Base-by-base conservation (phyloP, 768 basidiomycete species). In the Suillus tomentosus region DNA sequence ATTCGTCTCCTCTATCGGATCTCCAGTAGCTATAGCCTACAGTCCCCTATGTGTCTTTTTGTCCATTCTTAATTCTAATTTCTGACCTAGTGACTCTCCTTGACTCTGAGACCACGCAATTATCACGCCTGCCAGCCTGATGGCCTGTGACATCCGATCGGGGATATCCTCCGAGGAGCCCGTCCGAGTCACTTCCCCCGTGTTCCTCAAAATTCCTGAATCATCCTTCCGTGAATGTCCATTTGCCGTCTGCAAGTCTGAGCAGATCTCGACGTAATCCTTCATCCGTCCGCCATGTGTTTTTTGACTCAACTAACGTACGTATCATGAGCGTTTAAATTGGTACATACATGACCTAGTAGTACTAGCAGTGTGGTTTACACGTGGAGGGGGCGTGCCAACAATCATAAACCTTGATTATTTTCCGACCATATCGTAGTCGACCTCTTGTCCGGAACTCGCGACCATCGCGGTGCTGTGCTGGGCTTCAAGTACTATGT, bases 341-440 rank as follows among this genome's bases (percentile, higher is more conserved):
- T 36, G 34, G 53, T 36, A n/a, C 53, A 54, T n/a, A 6, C 11
- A 54, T 54, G 19, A 36, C 53, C 36, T 37, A 37, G 8, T n/a
- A n/a, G 19, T 54, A n/a, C 19, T 54, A 36, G 31, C 19, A n/a
- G 19, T 54, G 11, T 54, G 5, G 9, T 34, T 36, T 54, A 13
- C 53, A 36, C 53, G 53, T 54, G 53, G 19, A 54, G 31, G 31
- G 17, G 31, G 31, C 19, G 19, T 54, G 53, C 53, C 3, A 11
- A 17, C 10, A 27, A 17, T 15, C 7, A 24, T 22, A 6, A 24
- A 24, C 13, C 48, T 50, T 24, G 48, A 24, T 24, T 31, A 51
- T 51, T n/a, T 54, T 54, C 53, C 53, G 53, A n/a, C 34, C 13
- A n/a, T 34, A 54, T 36, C 53, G 53, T 54, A 54, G 34, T 54